A percentile compares a stretch with the other conserved stretches of the same genome.
Evolutionary conservation across 2,329 filamentous ascomycete species (phyloP).

Genomic region (Huntiella moniliformis): DNA sequence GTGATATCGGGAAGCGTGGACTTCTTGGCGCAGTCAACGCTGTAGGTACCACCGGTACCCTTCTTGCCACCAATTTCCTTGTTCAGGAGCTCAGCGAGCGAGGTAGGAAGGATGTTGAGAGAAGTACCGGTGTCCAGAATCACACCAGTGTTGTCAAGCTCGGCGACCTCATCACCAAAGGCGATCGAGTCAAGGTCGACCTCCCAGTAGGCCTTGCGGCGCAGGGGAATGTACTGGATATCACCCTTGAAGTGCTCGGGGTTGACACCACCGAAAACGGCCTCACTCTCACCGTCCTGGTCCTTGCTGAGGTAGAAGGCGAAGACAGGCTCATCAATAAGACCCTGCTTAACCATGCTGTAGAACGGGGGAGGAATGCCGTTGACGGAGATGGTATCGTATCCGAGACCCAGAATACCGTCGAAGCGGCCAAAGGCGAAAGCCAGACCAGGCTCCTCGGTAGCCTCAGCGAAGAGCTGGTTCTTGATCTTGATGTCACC

Average conservation of each 20-base stretch:
- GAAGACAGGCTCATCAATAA: constrained; percentile 84
- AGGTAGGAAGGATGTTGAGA: constrained; percentile 80
- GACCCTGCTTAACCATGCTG: constrained; percentile 76
- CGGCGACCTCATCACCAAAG: constrained; percentile 67
- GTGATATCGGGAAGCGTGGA: constrained; percentile 72
- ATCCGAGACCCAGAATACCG: constrained; percentile 87
- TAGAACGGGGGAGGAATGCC: constrained; percentile 89
- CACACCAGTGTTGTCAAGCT: constrained; percentile 85
- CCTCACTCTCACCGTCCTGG: constrained; percentile 58
- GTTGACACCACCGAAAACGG: constrained; percentile 76
- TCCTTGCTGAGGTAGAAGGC: constrained; percentile 77
- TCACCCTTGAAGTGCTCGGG: constrained; percentile 65
- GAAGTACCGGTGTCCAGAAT: constrained; percentile 98
- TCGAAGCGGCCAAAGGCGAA: constrained; percentile 97
- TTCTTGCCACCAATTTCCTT: constrained; percentile 97
- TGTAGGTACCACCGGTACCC: constrained; percentile 92
- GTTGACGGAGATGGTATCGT: constrained; percentile 94
- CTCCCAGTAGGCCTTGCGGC: constrained; percentile 99
- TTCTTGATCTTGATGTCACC: constrained; percentile 75
- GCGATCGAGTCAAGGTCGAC: constrained; percentile 86
- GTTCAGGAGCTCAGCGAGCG: constrained; percentile 90
- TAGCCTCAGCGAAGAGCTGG: constrained; percentile 93
- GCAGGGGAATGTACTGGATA: constrained; percentile 80
- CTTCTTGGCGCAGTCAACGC: constrained; percentile 72
- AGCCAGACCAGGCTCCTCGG: constrained; percentile 82